These are phyloP conservation scores for Fusarium napiforme DNA, from an alignment of 2,329 filamentous ascomycete genomes.

Conservation along the genomic window DNA sequence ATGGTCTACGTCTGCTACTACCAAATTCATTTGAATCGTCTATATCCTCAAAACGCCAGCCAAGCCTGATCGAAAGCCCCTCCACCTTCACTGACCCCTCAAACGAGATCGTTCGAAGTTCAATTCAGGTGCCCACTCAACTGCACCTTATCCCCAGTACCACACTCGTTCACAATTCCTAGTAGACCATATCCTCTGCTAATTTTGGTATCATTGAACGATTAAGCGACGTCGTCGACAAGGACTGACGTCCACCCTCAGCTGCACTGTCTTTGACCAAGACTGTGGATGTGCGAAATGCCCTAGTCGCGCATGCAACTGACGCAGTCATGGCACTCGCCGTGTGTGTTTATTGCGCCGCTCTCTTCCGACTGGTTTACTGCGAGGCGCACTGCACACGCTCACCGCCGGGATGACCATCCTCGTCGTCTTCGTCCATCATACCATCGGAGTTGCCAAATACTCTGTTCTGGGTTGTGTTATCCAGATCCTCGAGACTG, in stretches of 20 bases:
- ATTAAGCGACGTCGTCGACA: conserved; percentile 36
- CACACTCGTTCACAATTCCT: conserved; percentile 18
- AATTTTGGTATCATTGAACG: conserved; percentile 46
- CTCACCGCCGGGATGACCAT: conserved; percentile 78
- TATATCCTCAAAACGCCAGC: conserved; percentile 54
- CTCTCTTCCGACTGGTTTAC: conserved; percentile 61
- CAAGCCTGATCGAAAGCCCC: conserved; percentile 50
- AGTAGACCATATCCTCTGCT: conserved; percentile 24
- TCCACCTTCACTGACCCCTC: conserved; percentile 33
- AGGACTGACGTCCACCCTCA: conserved; percentile 35
- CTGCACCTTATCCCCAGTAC: conserved; percentile 16
- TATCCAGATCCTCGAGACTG: conserved; percentile 86
- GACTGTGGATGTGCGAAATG: conserved; percentile 7
- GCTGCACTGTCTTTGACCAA: conserved; percentile 18
- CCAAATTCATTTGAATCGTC: conserved; percentile 53
- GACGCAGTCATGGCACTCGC: conserved; percentile 31
- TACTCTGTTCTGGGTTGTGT: conserved; percentile 70
- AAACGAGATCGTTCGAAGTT: conserved; percentile 37
- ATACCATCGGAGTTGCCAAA: conserved; percentile 69
- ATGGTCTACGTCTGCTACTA: conserved; percentile 48
- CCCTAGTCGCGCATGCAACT: conserved; percentile 14
- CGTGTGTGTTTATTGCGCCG: conserved; percentile 30
- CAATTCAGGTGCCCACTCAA: conserved; percentile 28
- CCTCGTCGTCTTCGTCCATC: conserved; percentile 82
- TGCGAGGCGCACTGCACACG: conserved; percentile 89